A percentile compares a stretch with the other conserved stretches of the same genome.
These are phyloP conservation scores for Keithomyces neogunnii DNA, from an alignment of 2,329 filamentous ascomycete species.

Conservation along the genomic window DNA sequence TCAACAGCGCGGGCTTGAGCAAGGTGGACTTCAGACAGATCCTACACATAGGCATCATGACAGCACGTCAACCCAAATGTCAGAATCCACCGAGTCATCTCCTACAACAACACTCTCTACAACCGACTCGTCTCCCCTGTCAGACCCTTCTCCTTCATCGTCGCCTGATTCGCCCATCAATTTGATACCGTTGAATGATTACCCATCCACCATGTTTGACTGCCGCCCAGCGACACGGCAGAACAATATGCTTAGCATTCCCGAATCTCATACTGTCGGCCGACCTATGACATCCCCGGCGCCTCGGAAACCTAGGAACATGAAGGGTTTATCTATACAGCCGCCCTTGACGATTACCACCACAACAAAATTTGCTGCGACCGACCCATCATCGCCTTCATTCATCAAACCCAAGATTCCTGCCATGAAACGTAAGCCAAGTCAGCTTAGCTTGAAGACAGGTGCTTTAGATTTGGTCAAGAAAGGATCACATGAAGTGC, in stretches of 20 bases:
- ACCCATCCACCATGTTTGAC: slow-evolving; percentile 52
- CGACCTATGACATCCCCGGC: slow-evolving; percentile 61
- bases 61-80: slow-evolving; percentile 69
- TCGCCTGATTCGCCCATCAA: slow-evolving; percentile 85
- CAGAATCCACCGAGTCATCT: slow-evolving; percentile 85
- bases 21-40: slow-evolving; percentile 34
- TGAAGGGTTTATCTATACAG: slow-evolving; percentile 77
- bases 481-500: slow-evolving; percentile 41
- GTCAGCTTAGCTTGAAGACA: slow-evolving; percentile 70
- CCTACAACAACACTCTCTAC: slow-evolving; percentile 91
- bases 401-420: slow-evolving; percentile 77
- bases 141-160: slow-evolving; percentile 83
- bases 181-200: slow-evolving; percentile 61
- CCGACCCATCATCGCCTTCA: slow-evolving; percentile 62
- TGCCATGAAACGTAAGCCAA: slow-evolving; percentile 64
- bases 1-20: slow-evolving; percentile 27
- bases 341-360: slow-evolving; percentile 42
- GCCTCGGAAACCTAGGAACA: slow-evolving; percentile 67
- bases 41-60: slow-evolving; percentile 61
- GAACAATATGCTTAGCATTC: slow-evolving; percentile 28
- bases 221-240: slow-evolving; percentile 26
- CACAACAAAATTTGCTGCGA: slow-evolving; percentile 41
- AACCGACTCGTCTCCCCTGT: slow-evolving; percentile 81
- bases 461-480: slow-evolving; percentile 48
- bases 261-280: slow-evolving; percentile 32